Evolutionary conservation across 495 filamentous ascomycete species (phyloP).

Genomic region (Emericellopsis terricola): DNA sequence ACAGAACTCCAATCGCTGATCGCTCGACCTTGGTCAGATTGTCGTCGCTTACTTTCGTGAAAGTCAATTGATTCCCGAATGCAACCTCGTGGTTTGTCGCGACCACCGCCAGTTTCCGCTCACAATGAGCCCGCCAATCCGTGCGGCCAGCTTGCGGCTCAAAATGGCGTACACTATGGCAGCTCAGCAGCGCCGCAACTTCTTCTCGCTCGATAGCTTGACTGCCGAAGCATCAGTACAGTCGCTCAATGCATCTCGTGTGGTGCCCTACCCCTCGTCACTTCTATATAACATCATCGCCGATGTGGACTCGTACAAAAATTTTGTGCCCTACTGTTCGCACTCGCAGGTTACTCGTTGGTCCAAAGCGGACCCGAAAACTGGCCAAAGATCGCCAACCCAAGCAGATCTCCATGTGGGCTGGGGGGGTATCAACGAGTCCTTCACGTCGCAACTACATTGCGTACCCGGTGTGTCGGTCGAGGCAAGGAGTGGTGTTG

Average conservation of each 20-base stretch:
- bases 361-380: slow-evolving; percentile 16
- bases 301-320: slow-evolving; percentile 61
- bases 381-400: slow-evolving; percentile 35
- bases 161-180: too few species aligned
- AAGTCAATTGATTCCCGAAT: too few species aligned
- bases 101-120: too few species aligned
- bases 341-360: slow-evolving; percentile 48
- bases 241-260: slow-evolving; percentile 52
- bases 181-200: slow-evolving; percentile 15
- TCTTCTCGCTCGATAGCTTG: slow-evolving; percentile 22
- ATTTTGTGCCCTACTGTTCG: slow-evolving; percentile 76
- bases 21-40: too few species aligned
- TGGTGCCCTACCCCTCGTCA: slow-evolving; percentile 55
- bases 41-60: too few species aligned
- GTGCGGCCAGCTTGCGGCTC: too few species aligned
- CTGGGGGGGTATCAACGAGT: slow-evolving; percentile 66
- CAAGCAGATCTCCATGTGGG: slow-evolving; percentile 69
- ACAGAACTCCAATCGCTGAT: too few species aligned
- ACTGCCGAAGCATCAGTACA: slow-evolving; percentile 18
- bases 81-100: too few species aligned
- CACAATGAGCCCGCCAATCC: too few species aligned
- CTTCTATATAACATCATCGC: slow-evolving; percentile 67
- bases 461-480: slow-evolving; percentile 51
- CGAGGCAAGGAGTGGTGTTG: slow-evolving; percentile 61
- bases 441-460: slow-evolving; percentile 55